phyloP scores from a whole-genome alignment of 2,329 filamentous ascomycete genomes.

The Xylariaceae sp. region DNA sequence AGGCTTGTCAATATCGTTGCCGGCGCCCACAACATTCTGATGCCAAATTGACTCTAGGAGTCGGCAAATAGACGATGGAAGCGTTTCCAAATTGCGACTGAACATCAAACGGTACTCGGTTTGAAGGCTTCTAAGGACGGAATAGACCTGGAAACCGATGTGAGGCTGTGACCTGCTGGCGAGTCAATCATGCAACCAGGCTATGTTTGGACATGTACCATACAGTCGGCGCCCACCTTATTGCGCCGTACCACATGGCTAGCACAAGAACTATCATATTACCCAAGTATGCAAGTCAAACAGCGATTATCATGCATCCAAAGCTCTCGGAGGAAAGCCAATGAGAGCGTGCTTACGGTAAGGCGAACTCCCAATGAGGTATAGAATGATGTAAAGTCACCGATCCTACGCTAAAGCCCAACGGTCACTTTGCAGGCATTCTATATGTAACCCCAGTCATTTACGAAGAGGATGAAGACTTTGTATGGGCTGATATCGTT shows the following conservation, averaged over 20 bases:
- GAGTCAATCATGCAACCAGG: background rate
- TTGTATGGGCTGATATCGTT: background rate
- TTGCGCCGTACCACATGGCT: background rate
- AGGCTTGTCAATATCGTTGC: background rate
- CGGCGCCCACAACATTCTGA: background rate
- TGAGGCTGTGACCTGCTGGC: background rate
- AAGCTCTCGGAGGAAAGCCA: background rate
- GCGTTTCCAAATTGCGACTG: too few species aligned
- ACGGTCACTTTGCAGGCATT: background rate
- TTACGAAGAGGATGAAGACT: background rate
- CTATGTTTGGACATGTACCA: background rate
- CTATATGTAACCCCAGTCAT: background rate
- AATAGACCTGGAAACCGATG: background rate
- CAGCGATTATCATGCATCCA: background rate
- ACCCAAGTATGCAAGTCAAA: too few species aligned
- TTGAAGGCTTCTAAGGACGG: background rate
- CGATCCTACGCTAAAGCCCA: background rate
- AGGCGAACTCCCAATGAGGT: background rate
- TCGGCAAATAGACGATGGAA: background rate
- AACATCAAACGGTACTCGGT: too few species aligned
- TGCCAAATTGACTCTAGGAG: background rate
- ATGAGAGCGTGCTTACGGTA: background rate
- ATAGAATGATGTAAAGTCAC: background rate
- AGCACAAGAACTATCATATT: background rate
- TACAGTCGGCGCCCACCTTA: background rate